Base-by-base conservation (phyloP, 2,329 filamentous ascomycete genomes). In the Macrophomina tecta region DNA sequence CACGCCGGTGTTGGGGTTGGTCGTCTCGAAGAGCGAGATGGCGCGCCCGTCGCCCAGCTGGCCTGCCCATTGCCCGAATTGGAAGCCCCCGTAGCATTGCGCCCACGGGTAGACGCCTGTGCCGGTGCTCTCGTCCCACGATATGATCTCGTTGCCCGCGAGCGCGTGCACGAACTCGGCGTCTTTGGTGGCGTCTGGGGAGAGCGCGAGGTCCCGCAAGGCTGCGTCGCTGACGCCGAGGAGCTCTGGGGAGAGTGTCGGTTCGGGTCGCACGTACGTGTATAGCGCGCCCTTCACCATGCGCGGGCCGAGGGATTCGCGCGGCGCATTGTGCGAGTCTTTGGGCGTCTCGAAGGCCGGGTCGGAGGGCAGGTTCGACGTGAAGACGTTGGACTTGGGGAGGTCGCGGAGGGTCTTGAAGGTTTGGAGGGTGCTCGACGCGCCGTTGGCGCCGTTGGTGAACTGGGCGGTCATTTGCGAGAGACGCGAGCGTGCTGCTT, bases 1-100 rank as follows among this genome's bases (percentile, higher is more conserved):
- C 42, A 82, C 84, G n/a, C 86, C 86, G 0, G 91, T 91, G 1
- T 77, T 75, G 1, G 91, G 88, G 75, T 94, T 96, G 5, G 89
- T 94, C 30, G 89, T 87, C 79, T 99, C 95, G 74, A 98, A 98
- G 1, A 99, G 84, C 42, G 92, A 97, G 72, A 99, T 98, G 36
- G 94, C 95, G 65, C 95, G 87, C 45, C 95, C 95, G 76, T 99
- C 95, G 49, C 95, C 95, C 1, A 99, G 87, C 78, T 99, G 95
- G 5, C 95, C 94, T 3, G 95, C 95, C 94, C 94, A 99, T 71
- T 91, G 89, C 5, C 95, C 95, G 67, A 81, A 80, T 60, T 80
- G 79, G 72, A 85, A 82, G 66, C 94, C 94, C 67, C 95, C 95
- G 77, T 99, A 99, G 81, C 95, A 98, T 80, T 99, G 95, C 38